Evolutionary conservation across 768 basidiomycete genomes (phyloP), one percentile per base, ranked within the genome.

Genomic region (Amanita pallidorosea): DNA sequence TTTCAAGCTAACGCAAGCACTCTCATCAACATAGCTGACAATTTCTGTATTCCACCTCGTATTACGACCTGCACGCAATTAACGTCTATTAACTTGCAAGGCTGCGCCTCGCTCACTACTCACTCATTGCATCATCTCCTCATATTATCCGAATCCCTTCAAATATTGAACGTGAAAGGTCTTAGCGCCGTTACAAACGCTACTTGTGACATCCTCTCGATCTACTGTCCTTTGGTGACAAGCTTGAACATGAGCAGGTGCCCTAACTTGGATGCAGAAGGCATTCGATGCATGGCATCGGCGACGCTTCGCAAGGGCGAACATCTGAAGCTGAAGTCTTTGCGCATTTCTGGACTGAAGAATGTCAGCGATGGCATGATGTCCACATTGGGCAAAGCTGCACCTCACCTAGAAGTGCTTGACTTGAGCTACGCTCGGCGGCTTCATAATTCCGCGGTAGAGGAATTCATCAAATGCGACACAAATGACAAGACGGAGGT

Each of bases 341-440:
- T 95, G 27, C 70, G 80, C 20, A 54, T 92, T 23, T 83, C 78
- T 6, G 88, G 86, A 1, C 61, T 96, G 52, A 78, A 73, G 59
- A 68, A 77, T 48, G 64, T 82, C 46, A 67, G 73, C 13, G 83
- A 86, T 58, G 67, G 70, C 9, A 74, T 75, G 57, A 76, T 94
- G 76, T 63, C 70, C n/a, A 65, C 68, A 8, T 68, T 93, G 33
- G 90, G 85, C 5, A 76, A 69, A 55, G 82, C 77, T 2, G 75
- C 85, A 0, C 86, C 87, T 17, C 68, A 71, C 57, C 74, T 94
- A 18, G 86, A 90, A 63, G 77, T 88, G 15, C 69, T 94, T 18
- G 91, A 94, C 63, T 66, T 92, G 54, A 87, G 85, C 65, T 85
- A 87, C 59, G 72, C 77, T 51, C 74, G 74, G 27, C 75, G 80